phyloP scores from a whole-genome alignment of 1,284 basidiomycete genomes.

The Pseudozyma hubeiensis region DNA sequence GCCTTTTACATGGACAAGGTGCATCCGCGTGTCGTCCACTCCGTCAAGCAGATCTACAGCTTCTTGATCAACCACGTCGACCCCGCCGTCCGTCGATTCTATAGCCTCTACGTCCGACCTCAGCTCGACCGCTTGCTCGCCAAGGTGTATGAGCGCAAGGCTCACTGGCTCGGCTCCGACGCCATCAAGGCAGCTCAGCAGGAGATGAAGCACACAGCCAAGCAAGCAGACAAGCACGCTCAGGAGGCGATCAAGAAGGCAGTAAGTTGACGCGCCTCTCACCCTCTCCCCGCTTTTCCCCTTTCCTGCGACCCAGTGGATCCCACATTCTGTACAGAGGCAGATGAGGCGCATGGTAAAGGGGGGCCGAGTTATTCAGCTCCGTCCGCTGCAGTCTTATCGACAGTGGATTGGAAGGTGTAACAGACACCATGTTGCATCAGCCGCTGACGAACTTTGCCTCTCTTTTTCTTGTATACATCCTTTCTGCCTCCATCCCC shows the following conservation, averaged over 20 bases:
- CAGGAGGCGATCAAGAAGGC: slow-evolving; percentile 47
- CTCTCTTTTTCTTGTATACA: slow-evolving; percentile 2
- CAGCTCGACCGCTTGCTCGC: slow-evolving; percentile 54
- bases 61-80: slow-evolving; percentile 58
- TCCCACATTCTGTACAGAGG: not conserved
- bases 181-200: slow-evolving; percentile 47
- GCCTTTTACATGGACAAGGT: slow-evolving; percentile 59
- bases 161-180: slow-evolving; percentile 48
- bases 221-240: slow-evolving; percentile 39
- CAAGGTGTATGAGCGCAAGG: slow-evolving; percentile 57
- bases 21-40: slow-evolving; percentile 56
- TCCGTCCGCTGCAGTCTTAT: not conserved
- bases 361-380: not conserved
- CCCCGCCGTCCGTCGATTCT: slow-evolving; percentile 52
- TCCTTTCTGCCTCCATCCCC: not conserved
- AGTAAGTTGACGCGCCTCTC: slow-evolving; percentile 25
- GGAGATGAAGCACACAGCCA: slow-evolving; percentile 36
- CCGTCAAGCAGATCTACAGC: slow-evolving; percentile 44
- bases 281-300: not conserved
- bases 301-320: not conserved
- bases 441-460: slow-evolving; percentile 8
- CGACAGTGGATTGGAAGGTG: not conserved
- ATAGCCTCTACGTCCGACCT: slow-evolving; percentile 59
- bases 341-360: not conserved
- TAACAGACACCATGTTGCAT: not conserved